Percentiles rank a stretch among this genome's conserved stretches.
phyloP scores from a whole-genome alignment of 179 eudicot genomes.

The Spergularia azorica region DNA sequence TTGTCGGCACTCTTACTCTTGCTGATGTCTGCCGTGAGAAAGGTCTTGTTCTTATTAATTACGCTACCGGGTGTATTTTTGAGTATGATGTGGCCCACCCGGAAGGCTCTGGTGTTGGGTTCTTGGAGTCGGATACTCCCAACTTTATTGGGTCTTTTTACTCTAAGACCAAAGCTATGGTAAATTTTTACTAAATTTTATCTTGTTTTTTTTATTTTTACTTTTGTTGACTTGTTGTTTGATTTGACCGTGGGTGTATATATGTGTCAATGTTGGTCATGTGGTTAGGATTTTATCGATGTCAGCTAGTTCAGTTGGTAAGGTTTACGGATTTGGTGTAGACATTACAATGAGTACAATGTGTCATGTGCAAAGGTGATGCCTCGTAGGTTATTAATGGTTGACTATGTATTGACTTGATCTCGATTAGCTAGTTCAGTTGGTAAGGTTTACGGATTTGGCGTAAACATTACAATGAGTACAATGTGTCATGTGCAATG shows the following conservation, averaged over 20 bases:
- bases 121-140: constrained; percentile 42
- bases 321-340: not conserved
- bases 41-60: constrained; percentile 31
- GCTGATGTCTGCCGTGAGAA: constrained; percentile 47
- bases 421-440: not conserved
- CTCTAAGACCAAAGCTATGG: constrained; percentile 57
- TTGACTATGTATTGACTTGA: not conserved
- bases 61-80: constrained; percentile 49
- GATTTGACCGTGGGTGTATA: not conserved
- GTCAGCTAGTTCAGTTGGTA: not conserved
- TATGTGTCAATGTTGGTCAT: not conserved
- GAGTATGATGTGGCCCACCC: constrained; percentile 45
- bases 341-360: too few relatives aligned
- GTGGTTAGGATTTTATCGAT: not conserved
- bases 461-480: too few relatives aligned
- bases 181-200: constrained; percentile 6
- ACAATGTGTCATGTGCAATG: too few relatives aligned
- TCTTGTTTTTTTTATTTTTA: not conserved
- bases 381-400: too few relatives aligned
- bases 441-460: not conserved
- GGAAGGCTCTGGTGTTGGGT: constrained; percentile 40
- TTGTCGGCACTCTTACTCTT: constrained; percentile 42
- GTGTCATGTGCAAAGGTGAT: not conserved
- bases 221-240: not conserved
- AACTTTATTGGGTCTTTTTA: constrained; percentile 43